Base-by-base conservation (phyloP, 345 rosid genomes). In the Syzygium grande region DNA sequence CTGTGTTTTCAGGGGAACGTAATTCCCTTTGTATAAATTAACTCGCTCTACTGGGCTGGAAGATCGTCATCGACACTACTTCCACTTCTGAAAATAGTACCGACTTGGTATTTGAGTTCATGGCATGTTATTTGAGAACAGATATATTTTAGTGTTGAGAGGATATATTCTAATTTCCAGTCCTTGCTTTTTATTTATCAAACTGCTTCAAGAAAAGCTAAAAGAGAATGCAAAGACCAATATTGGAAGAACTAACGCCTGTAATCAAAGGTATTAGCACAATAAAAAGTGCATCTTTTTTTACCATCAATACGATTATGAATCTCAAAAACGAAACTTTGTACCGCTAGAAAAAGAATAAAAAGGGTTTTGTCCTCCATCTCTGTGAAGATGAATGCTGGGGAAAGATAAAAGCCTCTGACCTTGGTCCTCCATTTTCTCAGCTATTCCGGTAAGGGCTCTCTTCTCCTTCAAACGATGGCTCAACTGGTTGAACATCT, bases 401-500 rank as follows among this genome's bases (percentile, higher is more conserved):
- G 86, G 43, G 4, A 84, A 51, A 5, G 58, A 52, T 14, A 30
- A 19, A 84, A 38, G 34, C 22, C 86, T 51, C 86, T 9, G 54
- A 91, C 92, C 90, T 87, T 61, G 79, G 46, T 88, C 79, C 63
- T 91, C 92, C 34, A 92, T 88, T 25, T 90, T 92, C 73, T 86
- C 87, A 78, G 55, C 46, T 51, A 52, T 84, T 51, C 59, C 86
- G 17, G 3, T 23, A 17, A 52, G 59, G 86, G 89, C 93, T 52
- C 94, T 92, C 85, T 92, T 94, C 87, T 91, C 95, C 91, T 94
- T 96, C 91, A 94, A 91, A 87, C 92, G 94, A 83, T 93, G 95
- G 90, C 98, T 96, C 77, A 96, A 90, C 84, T 91, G 95, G 88
- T 90, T 94, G 89, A 95, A 94, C 12, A 91, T 93, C 84, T 92